phyloP scores from a whole-genome alignment of 2,329 filamentous ascomycete species.

The Botryotinia globosa region DNA sequence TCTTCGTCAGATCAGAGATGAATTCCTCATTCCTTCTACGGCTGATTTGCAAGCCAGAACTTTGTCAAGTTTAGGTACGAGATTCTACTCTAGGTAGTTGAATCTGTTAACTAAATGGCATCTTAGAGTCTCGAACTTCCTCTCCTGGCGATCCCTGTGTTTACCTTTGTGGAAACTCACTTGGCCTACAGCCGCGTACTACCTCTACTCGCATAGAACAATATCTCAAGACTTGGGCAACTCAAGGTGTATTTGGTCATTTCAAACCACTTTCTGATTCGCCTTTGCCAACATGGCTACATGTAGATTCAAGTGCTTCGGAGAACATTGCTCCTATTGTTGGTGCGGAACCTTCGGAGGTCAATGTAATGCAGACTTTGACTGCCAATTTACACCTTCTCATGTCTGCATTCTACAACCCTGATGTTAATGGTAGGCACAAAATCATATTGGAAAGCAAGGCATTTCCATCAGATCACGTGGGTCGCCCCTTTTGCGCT shows the following conservation, averaged over 20 bases:
- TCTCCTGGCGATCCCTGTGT: conserved; percentile 41
- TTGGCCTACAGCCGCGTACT: conserved; percentile 69
- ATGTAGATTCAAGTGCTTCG: conserved; percentile 67
- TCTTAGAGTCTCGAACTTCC: conserved; percentile 27
- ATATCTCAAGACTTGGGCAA: conserved; percentile 72
- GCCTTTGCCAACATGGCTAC: conserved; percentile 60
- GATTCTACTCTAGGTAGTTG: conserved; percentile 16
- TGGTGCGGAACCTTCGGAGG: conserved; percentile 64
- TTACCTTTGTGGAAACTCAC: conserved; percentile 77
- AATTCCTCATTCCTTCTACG: conserved; percentile 77
- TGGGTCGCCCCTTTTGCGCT: conserved; percentile 43
- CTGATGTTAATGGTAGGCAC: conserved; percentile 55
- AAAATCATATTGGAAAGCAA: conserved; percentile 80
- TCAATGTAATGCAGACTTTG: conserved; percentile 76
- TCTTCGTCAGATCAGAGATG: conserved; percentile 58
- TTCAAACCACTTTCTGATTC: conserved; percentile 65
- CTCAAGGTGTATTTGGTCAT: conserved; percentile 73
- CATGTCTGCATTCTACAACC: conserved; percentile 75
- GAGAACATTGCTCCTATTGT: conserved; percentile 68
- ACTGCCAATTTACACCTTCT: conserved; percentile 75
- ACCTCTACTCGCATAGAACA: conserved; percentile 63
- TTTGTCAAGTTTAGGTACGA: conserved; percentile 30
- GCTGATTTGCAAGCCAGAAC: conserved; percentile 58
- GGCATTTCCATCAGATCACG: conserved; percentile 79
- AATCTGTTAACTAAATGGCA: conserved; percentile 8